Base-by-base conservation (phyloP, 805 yeast genomes). In the Hermanozyma aechmeae region DNA sequence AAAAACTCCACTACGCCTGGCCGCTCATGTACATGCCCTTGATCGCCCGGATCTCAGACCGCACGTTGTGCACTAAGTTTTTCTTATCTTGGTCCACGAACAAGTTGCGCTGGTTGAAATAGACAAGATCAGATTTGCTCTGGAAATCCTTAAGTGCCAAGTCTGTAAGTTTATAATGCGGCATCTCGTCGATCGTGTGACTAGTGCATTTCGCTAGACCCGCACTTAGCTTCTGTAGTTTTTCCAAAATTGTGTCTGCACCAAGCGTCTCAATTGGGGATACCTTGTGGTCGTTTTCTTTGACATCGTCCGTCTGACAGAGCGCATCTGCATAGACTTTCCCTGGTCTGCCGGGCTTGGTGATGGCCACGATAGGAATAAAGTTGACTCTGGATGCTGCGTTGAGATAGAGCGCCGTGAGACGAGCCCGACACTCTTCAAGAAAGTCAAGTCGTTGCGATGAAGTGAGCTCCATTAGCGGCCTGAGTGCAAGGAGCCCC, bases 11-110 rank as follows among this genome's bases (percentile, higher is more conserved):
- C 31, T 35, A 55, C 3, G 40, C 56, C 29, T 56, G 53, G 0
- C 68, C 68, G 39, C 65, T 61, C 63, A 62, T 61, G 33, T 40
- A 61, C 40, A 57, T 37, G n/a, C 68, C 68, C 43, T 62, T 62
- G 23, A 62, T 56, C 27, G 56, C 45, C 29, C 68, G 44, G n/a
- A 62, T 55, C 28, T 55, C 61, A 30, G 49, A 54, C 36, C 50
- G 56, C 16, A 52, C 50, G 20, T 59, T 66, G 11, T 46, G 39
- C 1, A 55, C 53, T 37, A 60, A 37, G 31, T 56, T 56, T n/a
- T 28, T 17, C 4, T 22, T 16, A 19, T 16, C 16, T 25, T 21
- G 26, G 2, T 23, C 34, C 7, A 42, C 43, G 27, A 60, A 59
- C 5, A 61, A 40, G 15, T 52, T 57, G 18, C 40, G 43, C 25